Conservation (phyloP, 148 eudicot genomes). For the Polygonum maritimum region DNA sequence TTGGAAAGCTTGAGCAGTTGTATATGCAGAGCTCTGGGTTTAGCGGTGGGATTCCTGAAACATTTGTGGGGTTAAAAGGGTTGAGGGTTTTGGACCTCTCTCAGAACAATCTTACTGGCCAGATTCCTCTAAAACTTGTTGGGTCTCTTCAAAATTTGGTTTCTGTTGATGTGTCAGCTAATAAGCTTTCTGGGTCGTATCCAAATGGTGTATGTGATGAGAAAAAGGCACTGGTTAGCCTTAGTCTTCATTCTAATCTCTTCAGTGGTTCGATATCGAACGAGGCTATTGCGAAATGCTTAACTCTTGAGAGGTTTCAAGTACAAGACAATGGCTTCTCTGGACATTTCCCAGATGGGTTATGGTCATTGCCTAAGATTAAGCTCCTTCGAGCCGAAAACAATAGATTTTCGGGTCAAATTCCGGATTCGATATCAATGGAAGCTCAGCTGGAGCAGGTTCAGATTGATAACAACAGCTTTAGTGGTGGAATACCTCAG, state of each 20-base stretch:
- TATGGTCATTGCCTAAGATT: slow-evolving; percentile 79
- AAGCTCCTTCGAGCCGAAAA: slow-evolving; percentile 80
- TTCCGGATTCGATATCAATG: slow-evolving; percentile 51
- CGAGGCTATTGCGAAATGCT: slow-evolving; percentile 36
- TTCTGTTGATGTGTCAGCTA: slow-evolving; percentile 72
- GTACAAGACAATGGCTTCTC: slow-evolving; percentile 71
- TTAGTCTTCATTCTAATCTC: slow-evolving; percentile 57
- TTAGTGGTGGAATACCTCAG: slow-evolving; percentile 50
- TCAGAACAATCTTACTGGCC: slow-evolving; percentile 72
- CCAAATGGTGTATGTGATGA: slow-evolving; percentile 45
- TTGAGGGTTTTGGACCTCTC: slow-evolving; percentile 64
- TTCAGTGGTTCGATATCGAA: slow-evolving; percentile 54
- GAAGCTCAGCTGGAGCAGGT: slow-evolving; percentile 75
- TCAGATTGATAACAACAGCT: slow-evolving; percentile 90
- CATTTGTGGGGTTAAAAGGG: slow-evolving; percentile 39
- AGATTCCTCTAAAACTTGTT: slow-evolving; percentile 34
- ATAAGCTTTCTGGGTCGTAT: slow-evolving; percentile 62
- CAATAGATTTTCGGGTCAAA: slow-evolving; percentile 61
- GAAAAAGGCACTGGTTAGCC: slow-evolving; percentile 30
- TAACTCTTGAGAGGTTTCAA: slow-evolving; percentile 62
- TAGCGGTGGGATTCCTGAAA: slow-evolving; percentile 50
- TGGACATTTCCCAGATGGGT: slow-evolving; percentile 59
- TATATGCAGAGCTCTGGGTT: slow-evolving; percentile 62
- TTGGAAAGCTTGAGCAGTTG: slow-evolving; percentile 57
- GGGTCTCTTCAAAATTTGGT: slow-evolving; percentile 46